Evolutionary conservation across 306 rosid genomes (phyloP), one percentile per base, ranked within the genome.

Genomic region (Quillaja saponaria): DNA sequence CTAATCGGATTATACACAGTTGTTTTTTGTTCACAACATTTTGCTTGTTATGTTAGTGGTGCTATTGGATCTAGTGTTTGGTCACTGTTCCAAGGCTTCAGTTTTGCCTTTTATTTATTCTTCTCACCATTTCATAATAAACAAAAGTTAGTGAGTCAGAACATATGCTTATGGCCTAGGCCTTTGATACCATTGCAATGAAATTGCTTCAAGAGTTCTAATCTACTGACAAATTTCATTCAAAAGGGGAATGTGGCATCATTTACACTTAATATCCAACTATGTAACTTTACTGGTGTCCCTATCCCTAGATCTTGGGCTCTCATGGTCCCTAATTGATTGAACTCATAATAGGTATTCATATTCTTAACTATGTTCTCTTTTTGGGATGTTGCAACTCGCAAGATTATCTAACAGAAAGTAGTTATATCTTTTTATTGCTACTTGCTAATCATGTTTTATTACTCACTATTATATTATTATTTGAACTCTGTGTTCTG

Each of bases 401-500:
- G 31, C 31, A 25, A 25, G 31, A 25, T 25, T 25, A 25, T 25
- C 31, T 25, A 25, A 25, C 31, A 25, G 31, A 25, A 25, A 25
- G n/a, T n/a, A n/a, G n/a, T n/a, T n/a, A n/a, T n/a, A n/a, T n/a
- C n/a, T n/a, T n/a, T n/a, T n/a, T n/a, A n/a, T n/a, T 7, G 6
- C 12, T 8, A 39, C 2, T 8, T 39, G 2, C 44, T 39, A 39
- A 8, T 39, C 2, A 39, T 12, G 44, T 12, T 39, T n/a, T n/a
- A n/a, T n/a, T n/a, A n/a, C n/a, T n/a, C n/a, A n/a, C n/a, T n/a
- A n/a, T n/a, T 39, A 39, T 39, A 10, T 21, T 59, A 31, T 46
- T 58, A 48, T 25, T 73, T 55, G 20, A 58, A 68, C 9, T 48
- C 20, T 52, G 31, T 56, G 64, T 69, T 72, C 55, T 40, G 17